A percentile compares a stretch with the other conserved stretches of the same genome.
phyloP scores from a whole-genome alignment of 352 stramenopile species.

The Globisporangium heterothallicum region DNA sequence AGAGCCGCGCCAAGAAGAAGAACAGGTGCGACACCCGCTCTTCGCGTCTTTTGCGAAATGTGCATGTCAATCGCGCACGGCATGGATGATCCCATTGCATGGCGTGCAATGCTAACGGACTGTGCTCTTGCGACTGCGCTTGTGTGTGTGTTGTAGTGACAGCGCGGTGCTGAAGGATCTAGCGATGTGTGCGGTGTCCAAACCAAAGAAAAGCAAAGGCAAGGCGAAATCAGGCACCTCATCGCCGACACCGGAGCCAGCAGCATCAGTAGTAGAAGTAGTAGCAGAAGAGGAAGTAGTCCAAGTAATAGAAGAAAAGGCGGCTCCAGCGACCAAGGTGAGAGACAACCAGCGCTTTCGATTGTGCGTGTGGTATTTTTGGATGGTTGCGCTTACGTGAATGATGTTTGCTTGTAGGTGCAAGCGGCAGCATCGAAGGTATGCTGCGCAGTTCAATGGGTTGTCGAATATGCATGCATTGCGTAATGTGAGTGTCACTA shows the following conservation, averaged over 20 bases:
- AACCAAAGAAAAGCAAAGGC: slow-evolving; percentile 60
- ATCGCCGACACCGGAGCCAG: slow-evolving; percentile 4
- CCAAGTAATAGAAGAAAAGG: slow-evolving; percentile 13
- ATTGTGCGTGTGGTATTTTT: too few species aligned
- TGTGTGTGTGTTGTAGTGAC: slow-evolving; percentile 28
- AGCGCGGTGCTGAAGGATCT: slow-evolving; percentile 65
- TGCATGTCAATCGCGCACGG: neutral
- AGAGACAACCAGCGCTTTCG: neutral
- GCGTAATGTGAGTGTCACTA: neutral
- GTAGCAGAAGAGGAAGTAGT: slow-evolving; percentile 14
- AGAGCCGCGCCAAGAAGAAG: slow-evolving; percentile 72
- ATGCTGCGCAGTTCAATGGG: neutral
- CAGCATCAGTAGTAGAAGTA: neutral
- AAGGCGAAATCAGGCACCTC: slow-evolving; percentile 26
- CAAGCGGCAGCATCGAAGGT: slow-evolving; percentile 4
- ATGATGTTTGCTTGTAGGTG: slow-evolving; percentile 3
- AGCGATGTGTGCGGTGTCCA: slow-evolving; percentile 56
- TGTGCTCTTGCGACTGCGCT: neutral
- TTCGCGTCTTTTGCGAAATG: too few species aligned
- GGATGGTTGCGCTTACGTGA: neutral
- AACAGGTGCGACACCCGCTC: slow-evolving; percentile 51
- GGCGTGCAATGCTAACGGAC: too few species aligned
- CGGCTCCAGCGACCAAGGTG: neutral
- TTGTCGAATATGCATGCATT: neutral
- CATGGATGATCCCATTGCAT: neutral